These are phyloP conservation scores for Lachancea sp. DNA, from an alignment of 805 yeast species.

Conservation along the genomic window DNA sequence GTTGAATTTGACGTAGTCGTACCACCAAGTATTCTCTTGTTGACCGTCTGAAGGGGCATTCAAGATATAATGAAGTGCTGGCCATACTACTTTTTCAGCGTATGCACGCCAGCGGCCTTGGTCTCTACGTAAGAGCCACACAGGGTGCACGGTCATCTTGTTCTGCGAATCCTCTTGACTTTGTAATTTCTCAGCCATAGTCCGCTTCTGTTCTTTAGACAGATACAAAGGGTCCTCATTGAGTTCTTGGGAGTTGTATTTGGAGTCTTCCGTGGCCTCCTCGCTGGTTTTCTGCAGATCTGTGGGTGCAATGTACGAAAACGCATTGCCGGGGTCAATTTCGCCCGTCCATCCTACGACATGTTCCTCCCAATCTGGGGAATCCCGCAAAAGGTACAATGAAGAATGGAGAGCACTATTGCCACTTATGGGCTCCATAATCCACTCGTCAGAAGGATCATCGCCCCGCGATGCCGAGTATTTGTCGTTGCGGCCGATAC, in stretches of 20 bases:
- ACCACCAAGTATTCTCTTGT: slow-evolving; percentile 69
- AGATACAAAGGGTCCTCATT: slow-evolving; percentile 52
- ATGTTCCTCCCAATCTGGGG: slow-evolving; percentile 80
- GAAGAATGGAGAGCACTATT: slow-evolving; percentile 80
- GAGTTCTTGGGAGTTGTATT: slow-evolving; percentile 22
- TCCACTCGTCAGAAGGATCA: slow-evolving; percentile 36
- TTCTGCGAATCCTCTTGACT: slow-evolving; percentile 42
- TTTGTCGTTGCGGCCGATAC: slow-evolving; percentile 27
- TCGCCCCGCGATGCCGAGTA: slow-evolving; percentile 12
- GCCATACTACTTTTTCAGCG: slow-evolving; percentile 91
- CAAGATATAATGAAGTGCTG: slow-evolving; percentile 88
- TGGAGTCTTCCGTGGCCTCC: slow-evolving; percentile 4
- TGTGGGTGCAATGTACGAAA: slow-evolving; percentile 8
- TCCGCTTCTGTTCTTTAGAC: slow-evolving; percentile 47
- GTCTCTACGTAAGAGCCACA: slow-evolving; percentile 78
- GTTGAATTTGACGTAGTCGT: slow-evolving; percentile 83
- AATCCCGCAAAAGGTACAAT: slow-evolving; percentile 50
- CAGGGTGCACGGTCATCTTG: slow-evolving; percentile 63
- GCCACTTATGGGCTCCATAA: slow-evolving; percentile 63
- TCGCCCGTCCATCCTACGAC: slow-evolving; percentile 96
- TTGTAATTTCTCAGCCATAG: slow-evolving; percentile 22
- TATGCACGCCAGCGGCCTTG: slow-evolving; percentile 82
- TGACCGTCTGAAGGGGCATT: slow-evolving; percentile 62
- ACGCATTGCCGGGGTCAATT: slow-evolving; percentile 34
- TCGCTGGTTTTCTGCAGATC: slow-evolving; percentile 2